These are phyloP conservation scores for Chamaecyparis obtusa DNA, from an alignment of 75 land plant species.

Conservation along the genomic window DNA sequence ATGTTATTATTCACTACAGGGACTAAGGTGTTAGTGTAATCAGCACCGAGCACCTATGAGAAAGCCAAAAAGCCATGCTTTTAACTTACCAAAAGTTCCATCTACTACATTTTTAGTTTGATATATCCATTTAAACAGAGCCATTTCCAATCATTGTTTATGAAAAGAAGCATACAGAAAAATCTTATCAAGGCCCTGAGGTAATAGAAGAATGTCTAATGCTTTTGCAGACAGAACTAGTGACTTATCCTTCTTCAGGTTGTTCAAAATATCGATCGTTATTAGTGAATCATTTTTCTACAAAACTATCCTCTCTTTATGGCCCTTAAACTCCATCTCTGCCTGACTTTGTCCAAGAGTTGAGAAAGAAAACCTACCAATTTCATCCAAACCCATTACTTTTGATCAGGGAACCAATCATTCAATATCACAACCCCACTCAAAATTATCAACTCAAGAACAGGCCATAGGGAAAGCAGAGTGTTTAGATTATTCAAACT, in stretches of 20 bases:
- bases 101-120: too few species aligned
- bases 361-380: constrained; percentile 23
- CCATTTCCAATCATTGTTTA: too few species aligned
- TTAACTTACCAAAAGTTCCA: too few species aligned
- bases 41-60: too few species aligned
- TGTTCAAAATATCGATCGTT: constrained; percentile 23
- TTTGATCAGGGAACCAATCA: constrained; percentile 41
- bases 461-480: constrained; percentile 16
- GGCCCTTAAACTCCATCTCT: constrained; percentile 25
- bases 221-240: constrained; percentile 21
- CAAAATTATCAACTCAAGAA: constrained; percentile 27
- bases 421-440: constrained; percentile 25
- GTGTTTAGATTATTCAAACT: too few species aligned
- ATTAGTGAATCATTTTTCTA: constrained; percentile 19
- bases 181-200: constrained; percentile 13
- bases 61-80: too few species aligned
- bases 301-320: constrained; percentile 37
- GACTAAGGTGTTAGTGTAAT: too few species aligned
- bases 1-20: too few species aligned
- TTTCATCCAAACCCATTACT: constrained; percentile 18
- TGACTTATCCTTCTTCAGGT: constrained; percentile 21
- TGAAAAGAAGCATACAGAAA: background rate
- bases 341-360: constrained; percentile 14
- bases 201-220: constrained; percentile 16
- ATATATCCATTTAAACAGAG: too few species aligned